Evolutionary conservation across 768 basidiomycete genomes (phyloP), one percentile per base, ranked within the genome.

Genomic region (Cyathus striatus): DNA sequence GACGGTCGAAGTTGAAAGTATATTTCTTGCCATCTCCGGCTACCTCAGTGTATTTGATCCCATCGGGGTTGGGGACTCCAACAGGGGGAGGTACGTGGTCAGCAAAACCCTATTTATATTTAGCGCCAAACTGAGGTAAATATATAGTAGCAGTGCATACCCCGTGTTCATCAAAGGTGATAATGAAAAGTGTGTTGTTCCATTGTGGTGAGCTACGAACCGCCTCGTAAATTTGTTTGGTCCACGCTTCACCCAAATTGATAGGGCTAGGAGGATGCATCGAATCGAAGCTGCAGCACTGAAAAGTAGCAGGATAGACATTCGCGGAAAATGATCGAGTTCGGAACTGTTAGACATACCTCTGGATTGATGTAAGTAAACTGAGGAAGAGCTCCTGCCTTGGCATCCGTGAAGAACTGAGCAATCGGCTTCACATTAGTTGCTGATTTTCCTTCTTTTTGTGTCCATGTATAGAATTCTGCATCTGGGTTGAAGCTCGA

Each of bases 41-140:
- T 0, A 30, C 49, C 41, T 58, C 55, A 40, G 58, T 59, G 53
- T 58, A 61, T 4, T 56, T 54, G 23, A 53, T 44, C 44, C 49
- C 41, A 47, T 64, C 62, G 5, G 60, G 27, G 51, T 45, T 45
- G 3, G 46, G 42, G 16, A 57, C 54, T 34, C 53, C 55, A 26
- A 55, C 47, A 12, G 61, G 61, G 6, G 62, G 54, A 5, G 60
- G 48, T 35, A 64, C 62, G 51, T 62, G 62, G 44, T 64, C 62
- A 35, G 49, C 51, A 51, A 61, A 64, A 3, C 62, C 62, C 44
- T 45, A 27, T 22, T 12, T 25, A 41, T 30, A 30, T 9, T 30
- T n/a, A 30, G 27, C 27, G 27, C 7, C 7, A n/a, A 9, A n/a
- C 27, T 7, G 9, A 7, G n/a, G 7, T 30, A n/a, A n/a, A 30